These are phyloP conservation scores for Papiliotrema flavescens DNA, from an alignment of 1,284 basidiomycete genomes.

Conservation along the genomic window DNA sequence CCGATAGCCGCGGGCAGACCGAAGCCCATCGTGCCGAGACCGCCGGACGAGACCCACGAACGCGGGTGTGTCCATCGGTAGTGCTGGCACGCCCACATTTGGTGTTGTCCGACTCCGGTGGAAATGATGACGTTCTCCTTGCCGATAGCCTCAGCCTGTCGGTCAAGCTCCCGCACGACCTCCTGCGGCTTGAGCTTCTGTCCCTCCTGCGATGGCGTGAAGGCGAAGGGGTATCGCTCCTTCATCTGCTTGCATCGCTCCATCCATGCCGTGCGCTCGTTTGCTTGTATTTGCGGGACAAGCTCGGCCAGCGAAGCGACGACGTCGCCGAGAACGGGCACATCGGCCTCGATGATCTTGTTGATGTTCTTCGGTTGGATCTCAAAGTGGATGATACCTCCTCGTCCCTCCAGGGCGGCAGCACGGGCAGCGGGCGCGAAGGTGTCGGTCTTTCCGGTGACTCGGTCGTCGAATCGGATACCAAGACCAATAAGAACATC, in stretches of 20 bases:
- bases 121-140: constrained; percentile 83
- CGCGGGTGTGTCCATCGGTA: constrained; percentile 86
- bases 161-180: constrained; percentile 87
- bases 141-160: constrained; percentile 61
- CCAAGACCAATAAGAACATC: constrained; percentile 98
- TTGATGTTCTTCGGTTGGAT: constrained; percentile 99
- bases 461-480: constrained; percentile 95
- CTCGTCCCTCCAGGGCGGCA: constrained; percentile 78
- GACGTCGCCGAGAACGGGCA: constrained; percentile 92
- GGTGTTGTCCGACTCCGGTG: constrained; percentile 97
- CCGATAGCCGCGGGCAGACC: constrained; percentile 92
- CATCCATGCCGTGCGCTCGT: constrained; percentile 76
- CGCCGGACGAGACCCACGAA: constrained; percentile 93
- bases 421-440: constrained; percentile 89
- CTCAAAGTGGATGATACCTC: constrained; percentile 99
- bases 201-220: constrained; percentile 62
- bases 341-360: constrained; percentile 93
- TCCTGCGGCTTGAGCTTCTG: constrained; percentile 91
- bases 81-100: constrained; percentile 99
- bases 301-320: constrained; percentile 74
- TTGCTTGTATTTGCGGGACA: constrained; percentile 68
- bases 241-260: constrained; percentile 81
- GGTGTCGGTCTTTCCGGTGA: constrained; percentile 83
- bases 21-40: constrained; percentile 98
- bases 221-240: constrained; percentile 84